Conservation (phyloP, 805 yeast genomes). For the Metschnikowia noctiluminum region DNA sequence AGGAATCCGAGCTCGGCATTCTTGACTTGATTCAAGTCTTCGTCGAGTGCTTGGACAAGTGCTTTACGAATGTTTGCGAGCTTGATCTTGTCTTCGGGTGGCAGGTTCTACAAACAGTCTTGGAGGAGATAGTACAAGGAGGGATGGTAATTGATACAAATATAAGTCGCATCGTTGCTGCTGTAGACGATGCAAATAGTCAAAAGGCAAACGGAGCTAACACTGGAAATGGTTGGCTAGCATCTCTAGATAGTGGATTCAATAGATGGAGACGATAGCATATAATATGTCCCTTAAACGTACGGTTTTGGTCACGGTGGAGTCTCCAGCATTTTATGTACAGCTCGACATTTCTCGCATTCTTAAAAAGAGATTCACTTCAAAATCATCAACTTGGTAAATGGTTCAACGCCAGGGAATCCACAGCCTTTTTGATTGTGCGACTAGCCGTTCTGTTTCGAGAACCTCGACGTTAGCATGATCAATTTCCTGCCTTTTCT, state of each 20-base stretch:
- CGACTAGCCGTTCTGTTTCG: slow-evolving; percentile 17
- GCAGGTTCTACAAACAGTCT: slow-evolving; percentile 90
- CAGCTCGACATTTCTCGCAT: too few species aligned
- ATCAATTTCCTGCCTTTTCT: slow-evolving; percentile 32
- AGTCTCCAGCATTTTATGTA: too few species aligned
- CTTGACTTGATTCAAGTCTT: slow-evolving; percentile 93
- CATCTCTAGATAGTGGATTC: slow-evolving; percentile 21
- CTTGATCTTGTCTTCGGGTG: slow-evolving; percentile 97
- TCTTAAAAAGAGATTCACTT: too few species aligned
- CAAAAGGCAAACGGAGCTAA: slow-evolving; percentile 34
- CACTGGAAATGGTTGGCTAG: slow-evolving; percentile 22
- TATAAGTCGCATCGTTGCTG: slow-evolving; percentile 73
- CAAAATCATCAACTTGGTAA: too few species aligned
- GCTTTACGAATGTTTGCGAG: slow-evolving; percentile 93
- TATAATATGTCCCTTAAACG: too few species aligned
- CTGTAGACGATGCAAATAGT: slow-evolving; percentile 70
- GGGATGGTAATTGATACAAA: slow-evolving; percentile 97
- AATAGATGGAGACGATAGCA: slow-evolving; percentile 13
- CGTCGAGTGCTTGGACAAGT: slow-evolving; percentile 89
- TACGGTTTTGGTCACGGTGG: too few species aligned
- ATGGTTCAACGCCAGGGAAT: slow-evolving; percentile 15
- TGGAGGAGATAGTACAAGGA: slow-evolving; percentile 92
- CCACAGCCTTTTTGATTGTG: slow-evolving; percentile 24
- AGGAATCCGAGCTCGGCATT: slow-evolving; percentile 91
- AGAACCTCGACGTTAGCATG: slow-evolving; percentile 15